phyloP scores from a whole-genome alignment of 2,329 filamentous ascomycete species.

The Pseudogymnoascus sp. region DNA sequence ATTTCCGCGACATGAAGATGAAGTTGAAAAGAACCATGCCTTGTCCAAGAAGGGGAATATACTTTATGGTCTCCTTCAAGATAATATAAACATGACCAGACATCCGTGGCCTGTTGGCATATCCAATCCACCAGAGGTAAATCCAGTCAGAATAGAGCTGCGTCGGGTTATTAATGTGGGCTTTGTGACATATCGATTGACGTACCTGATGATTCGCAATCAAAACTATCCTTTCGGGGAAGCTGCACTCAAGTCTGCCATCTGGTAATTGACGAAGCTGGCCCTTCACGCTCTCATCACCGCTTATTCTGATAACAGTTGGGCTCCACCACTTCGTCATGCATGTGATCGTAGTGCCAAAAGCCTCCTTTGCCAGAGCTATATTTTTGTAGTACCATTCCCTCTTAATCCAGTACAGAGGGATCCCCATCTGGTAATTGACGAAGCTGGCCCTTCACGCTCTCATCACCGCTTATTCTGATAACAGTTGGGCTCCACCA shows the following conservation, averaged over 20 bases:
- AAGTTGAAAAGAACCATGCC: constrained; percentile 84
- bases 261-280: constrained; percentile 65
- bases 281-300: constrained; percentile 69
- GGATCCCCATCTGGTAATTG: constrained; percentile 68
- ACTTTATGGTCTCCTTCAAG: constrained; percentile 77
- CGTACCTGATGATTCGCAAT: constrained; percentile 77
- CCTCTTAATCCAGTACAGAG: constrained; percentile 67
- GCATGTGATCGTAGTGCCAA: constrained; percentile 69
- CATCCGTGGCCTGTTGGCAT: constrained; percentile 66
- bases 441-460: constrained; percentile 67
- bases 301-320: constrained; percentile 73
- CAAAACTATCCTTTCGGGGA: constrained; percentile 73
- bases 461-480: constrained; percentile 74
- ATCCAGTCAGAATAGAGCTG: constrained; percentile 85
- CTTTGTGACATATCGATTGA: not conserved
- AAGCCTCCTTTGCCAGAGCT: constrained; percentile 77
- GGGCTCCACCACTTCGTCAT: constrained; percentile 86
- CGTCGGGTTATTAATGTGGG: constrained; percentile 17
- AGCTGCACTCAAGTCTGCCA: constrained; percentile 68
- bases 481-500: constrained; percentile 83
- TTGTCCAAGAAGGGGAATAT: constrained; percentile 70
- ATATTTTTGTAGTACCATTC: constrained; percentile 81
- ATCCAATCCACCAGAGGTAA: constrained; percentile 91
- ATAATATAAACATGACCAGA: constrained; percentile 87
- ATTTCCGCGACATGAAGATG: constrained; percentile 87